Conservation (phyloP, 2,329 filamentous ascomycete genomes). For the Gyromitra esculenta region DNA sequence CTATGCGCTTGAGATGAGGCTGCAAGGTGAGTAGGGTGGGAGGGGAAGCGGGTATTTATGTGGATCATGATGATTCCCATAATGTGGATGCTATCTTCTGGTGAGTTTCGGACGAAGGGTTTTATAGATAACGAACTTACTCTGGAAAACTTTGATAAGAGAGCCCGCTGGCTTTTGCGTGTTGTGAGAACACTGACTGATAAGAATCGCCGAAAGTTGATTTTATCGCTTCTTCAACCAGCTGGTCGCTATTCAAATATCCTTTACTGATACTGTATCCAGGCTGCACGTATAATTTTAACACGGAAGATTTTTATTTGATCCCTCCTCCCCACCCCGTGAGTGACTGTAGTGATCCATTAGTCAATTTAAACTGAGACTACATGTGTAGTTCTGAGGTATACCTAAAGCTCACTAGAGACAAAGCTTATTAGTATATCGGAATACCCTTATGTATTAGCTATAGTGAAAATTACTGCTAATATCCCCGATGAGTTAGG, state of each 20-base stretch:
- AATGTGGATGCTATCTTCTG: conserved; percentile 1
- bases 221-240: neutral
- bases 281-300: neutral
- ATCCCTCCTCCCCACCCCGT: neutral
- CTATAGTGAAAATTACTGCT: neutral
- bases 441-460: neutral
- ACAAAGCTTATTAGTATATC: neutral
- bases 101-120: neutral
- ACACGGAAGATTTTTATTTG: neutral
- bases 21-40: conserved; percentile 2
- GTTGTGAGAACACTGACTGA: neutral
- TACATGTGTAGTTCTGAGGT: neutral
- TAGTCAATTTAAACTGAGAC: neutral
- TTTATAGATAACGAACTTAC: neutral
- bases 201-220: neutral
- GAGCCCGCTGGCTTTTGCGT: neutral
- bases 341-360: too few relatives aligned
- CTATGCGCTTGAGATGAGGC: conserved; percentile 28
- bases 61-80: neutral
- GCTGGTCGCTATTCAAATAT: neutral
- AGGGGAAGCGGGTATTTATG: conserved; percentile 10
- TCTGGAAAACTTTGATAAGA: neutral
- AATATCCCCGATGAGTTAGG: neutral
- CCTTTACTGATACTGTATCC: neutral
- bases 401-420: neutral